phyloP scores from a whole-genome alignment of 2,329 filamentous ascomycete genomes.

The Sphaerulina populicola region DNA sequence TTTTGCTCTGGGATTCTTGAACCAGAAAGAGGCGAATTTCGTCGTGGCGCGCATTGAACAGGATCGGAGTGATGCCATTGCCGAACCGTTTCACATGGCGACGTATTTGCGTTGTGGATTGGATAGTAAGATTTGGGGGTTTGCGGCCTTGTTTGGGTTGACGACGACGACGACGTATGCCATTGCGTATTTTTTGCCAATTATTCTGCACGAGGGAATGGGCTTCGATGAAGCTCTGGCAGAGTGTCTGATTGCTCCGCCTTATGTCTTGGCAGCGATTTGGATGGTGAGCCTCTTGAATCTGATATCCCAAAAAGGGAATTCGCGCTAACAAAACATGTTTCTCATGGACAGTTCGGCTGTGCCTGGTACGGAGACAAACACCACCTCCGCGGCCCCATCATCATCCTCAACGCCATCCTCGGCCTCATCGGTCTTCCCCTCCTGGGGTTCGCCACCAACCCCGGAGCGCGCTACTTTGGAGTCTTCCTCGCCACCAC shows the following conservation, averaged over 20 bases:
- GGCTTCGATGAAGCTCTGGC: conserved; percentile 28
- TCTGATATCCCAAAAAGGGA: no score
- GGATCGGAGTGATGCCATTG: conserved; percentile 46
- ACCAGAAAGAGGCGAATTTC: conserved; percentile 40
- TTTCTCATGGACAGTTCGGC: not conserved
- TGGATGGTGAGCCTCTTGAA: conserved; percentile 32
- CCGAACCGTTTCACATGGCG: conserved; percentile 41
- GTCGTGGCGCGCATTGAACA: conserved; percentile 46
- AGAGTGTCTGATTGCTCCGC: conserved; percentile 31
- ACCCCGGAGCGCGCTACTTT: conserved; percentile 28
- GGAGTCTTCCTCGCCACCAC: conserved; percentile 34
- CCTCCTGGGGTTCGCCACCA: conserved; percentile 30
- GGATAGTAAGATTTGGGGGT: conserved; percentile 50
- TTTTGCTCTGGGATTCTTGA: conserved; percentile 38
- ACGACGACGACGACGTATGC: conserved; percentile 44
- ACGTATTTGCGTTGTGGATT: conserved; percentile 31
- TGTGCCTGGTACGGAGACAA: conserved; percentile 30
- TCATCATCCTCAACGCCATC: conserved; percentile 32
- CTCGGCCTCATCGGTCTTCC: conserved; percentile 30
- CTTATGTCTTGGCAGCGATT: conserved; percentile 33
- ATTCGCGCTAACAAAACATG: not conserved
- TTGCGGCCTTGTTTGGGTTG: conserved; percentile 43
- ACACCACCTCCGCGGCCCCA: conserved; percentile 30
- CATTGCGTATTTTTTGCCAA: conserved; percentile 34
- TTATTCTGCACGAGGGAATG: conserved; percentile 33